Base-by-base conservation (phyloP, 2,329 filamentous ascomycete species). In the Aspergillus felis region DNA sequence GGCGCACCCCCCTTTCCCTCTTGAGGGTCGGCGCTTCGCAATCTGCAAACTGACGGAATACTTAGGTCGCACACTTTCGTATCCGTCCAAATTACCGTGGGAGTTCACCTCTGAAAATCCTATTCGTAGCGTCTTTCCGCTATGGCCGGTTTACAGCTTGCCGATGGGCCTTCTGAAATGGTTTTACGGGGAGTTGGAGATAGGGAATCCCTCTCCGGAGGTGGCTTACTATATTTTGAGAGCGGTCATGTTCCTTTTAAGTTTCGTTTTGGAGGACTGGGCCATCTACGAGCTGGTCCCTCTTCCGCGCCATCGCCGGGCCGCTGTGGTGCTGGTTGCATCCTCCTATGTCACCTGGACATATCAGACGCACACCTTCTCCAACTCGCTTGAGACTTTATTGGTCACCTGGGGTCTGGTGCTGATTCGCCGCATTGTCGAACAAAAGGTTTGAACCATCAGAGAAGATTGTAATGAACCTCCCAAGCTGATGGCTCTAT, bases 261-360 rank as follows among this genome's bases (percentile, higher is more conserved):
- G 92, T 79, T 96, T 99, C 74, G 92, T 99, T 55, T 83, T 99
- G 61, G 92, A 97, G 76, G 94, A 99, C 78, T 97, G 94, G 93
- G 94, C 94, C 10, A 84, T 99, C 57, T 87, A 96, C 78, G 94
- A 99, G 74, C 82, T 97, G 62, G 87, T 97, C 55, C 86, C 87
- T 60, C 89, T 88, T 42, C 86, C 86, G 61, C 87, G 87, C 59
- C 79, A 84, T 68, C 87, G 91, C 61, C 85, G 85, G 65, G 80
- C 88, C 55, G 91, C 92, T 9, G 84, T 95, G 48, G 81, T 95
- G 49, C 82, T 99, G 57, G 89, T 97, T 59, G 92, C 93, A 49
- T 97, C 93, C 28, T 97, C 92, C 27, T 99, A 97, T 76, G 93
- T 97, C 66, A 99, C 94, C 50, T 99, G 94, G 93, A 97, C 93